phyloP scores from a whole-genome alignment of 192 early-diverging fungal species.

The Radiomyces spectabilis region DNA sequence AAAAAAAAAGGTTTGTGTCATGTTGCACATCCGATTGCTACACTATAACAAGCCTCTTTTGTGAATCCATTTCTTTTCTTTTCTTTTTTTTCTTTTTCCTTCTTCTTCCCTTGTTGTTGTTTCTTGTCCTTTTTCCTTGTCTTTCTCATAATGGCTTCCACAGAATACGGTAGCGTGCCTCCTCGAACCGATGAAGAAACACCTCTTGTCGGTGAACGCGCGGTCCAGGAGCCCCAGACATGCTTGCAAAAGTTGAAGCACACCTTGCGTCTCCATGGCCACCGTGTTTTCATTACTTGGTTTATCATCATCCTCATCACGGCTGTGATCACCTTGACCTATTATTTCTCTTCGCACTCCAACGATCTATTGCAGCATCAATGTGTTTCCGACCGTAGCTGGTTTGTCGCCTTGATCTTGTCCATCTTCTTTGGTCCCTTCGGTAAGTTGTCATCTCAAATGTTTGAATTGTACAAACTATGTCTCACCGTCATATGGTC shows the following conservation, averaged over 20 bases:
- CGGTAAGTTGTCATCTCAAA: constrained; percentile 24
- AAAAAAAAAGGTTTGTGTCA: no score
- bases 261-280: constrained; percentile 13
- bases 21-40: no score
- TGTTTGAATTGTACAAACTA: no score
- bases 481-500: not conserved
- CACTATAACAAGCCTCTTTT: no score
- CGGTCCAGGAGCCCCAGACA: not conserved
- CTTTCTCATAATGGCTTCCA: constrained; percentile 7
- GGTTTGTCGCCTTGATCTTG: constrained; percentile 37
- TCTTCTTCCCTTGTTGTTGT: constrained; percentile 2
- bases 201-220: constrained; percentile 5
- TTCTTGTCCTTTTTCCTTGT: constrained; percentile 2
- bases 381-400: constrained; percentile 43
- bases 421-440: constrained; percentile 46
- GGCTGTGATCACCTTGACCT: constrained; percentile 14
- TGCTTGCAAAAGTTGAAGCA: constrained; percentile 14
- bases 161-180: constrained; percentile 24
- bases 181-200: constrained; percentile 23
- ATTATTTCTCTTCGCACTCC: constrained; percentile 8
- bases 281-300: constrained; percentile 21
- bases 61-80: no score
- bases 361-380: not conserved
- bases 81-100: constrained; percentile 6
- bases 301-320: constrained; percentile 17